phyloP scores from a whole-genome alignment of 192 early-diverging fungal genomes.

The Blastocladiella britannica region DNA sequence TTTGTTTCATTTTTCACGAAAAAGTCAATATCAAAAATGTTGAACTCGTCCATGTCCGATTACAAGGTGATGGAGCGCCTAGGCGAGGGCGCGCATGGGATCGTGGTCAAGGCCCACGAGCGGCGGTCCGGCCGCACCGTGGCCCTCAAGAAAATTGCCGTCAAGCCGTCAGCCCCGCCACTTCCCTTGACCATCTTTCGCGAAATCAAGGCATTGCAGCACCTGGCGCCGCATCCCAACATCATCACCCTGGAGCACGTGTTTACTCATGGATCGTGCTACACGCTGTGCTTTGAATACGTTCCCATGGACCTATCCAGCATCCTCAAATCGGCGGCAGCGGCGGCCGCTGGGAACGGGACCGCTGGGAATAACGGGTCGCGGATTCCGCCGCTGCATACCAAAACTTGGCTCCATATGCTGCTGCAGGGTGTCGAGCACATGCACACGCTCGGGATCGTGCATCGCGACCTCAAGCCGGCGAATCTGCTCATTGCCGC shows the following conservation, averaged over 20 bases:
- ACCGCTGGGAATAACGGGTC: too few relatives aligned
- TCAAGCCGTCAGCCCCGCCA: background rate
- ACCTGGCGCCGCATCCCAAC: background rate
- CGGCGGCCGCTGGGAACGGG: too few relatives aligned
- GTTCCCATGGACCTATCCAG: background rate
- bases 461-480: conserved; percentile 59
- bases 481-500: conserved; percentile 44
- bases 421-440: conserved; percentile 35
- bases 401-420: background rate
- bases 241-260: background rate
- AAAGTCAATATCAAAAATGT: too few relatives aligned
- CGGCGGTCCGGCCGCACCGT: background rate
- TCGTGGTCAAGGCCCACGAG: background rate
- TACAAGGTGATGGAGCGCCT: background rate
- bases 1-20: too few relatives aligned
- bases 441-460: conserved; percentile 37
- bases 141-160: background rate
- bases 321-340: background rate
- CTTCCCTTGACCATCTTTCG: background rate
- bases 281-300: background rate
- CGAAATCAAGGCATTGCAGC: background rate
- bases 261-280: background rate
- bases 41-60: background rate
- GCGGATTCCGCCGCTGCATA: background rate
- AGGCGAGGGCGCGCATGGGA: background rate